A percentile compares a stretch with the other conserved stretches of the same genome.
Conservation (phyloP, 495 filamentous ascomycete species). For the Cercophora sp. region DNA sequence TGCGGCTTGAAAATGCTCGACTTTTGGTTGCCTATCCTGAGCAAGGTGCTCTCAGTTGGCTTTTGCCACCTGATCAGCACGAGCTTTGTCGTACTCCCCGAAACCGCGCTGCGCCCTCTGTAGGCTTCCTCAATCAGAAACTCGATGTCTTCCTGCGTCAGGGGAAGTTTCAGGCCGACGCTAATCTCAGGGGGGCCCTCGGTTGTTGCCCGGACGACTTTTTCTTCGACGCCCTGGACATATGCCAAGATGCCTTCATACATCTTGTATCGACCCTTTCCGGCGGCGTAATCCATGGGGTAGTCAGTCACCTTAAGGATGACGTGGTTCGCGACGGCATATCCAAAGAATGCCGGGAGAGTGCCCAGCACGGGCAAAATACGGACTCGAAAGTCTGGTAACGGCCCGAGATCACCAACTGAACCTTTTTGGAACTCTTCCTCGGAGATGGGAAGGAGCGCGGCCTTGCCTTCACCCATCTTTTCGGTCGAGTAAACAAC, state of each 20-base stretch:
- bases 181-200: conserved; percentile 53
- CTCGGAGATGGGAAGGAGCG: conserved; percentile 78
- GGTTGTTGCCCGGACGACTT: conserved; percentile 52
- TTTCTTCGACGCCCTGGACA: conserved; percentile 73
- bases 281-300: conserved; percentile 74
- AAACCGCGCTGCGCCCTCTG: conserved; percentile 76
- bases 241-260: conserved; percentile 74
- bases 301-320: conserved; percentile 80
- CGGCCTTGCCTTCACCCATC: conserved; percentile 84
- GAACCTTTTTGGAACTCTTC: conserved; percentile 86
- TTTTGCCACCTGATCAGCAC: conserved; percentile 73
- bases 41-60: conserved; percentile 37
- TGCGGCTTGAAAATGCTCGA: conserved; percentile 57
- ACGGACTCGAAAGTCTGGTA: conserved; percentile 88
- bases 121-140: conserved; percentile 90
- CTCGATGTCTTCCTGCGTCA: conserved; percentile 74
- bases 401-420: conserved; percentile 78
- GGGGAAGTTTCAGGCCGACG: conserved; percentile 67
- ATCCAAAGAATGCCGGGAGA: conserved; percentile 95
- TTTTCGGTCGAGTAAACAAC: conserved; percentile 93
- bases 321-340: conserved; percentile 84
- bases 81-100: conserved; percentile 72
- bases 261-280: conserved; percentile 83
- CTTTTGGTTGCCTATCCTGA: conserved; percentile 62
- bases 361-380: conserved; percentile 94